phyloP scores from a whole-genome alignment of 192 early-diverging fungal genomes.

The Rhizoclosmatium globosum region DNA sequence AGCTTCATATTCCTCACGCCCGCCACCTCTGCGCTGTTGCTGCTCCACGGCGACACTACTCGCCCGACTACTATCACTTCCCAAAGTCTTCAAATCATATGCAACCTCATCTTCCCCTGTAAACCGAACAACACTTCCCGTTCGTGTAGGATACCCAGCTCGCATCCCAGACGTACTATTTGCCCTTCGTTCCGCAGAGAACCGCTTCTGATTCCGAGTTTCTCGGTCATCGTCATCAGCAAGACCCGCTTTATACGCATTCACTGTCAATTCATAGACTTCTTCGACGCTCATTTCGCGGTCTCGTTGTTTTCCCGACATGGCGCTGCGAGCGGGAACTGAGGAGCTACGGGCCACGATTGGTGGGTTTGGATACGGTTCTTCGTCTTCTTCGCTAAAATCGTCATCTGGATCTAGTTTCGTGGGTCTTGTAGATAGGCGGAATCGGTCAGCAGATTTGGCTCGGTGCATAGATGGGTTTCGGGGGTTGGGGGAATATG shows the following conservation, averaged over 20 bases:
- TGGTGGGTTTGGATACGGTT: background rate
- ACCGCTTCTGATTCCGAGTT: background rate
- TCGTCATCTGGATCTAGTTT: constrained; percentile 12
- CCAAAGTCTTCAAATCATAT: constrained; percentile 5
- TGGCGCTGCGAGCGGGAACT: background rate
- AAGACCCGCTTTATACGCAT: constrained; percentile 31
- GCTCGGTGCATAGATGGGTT: background rate
- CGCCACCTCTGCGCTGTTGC: constrained; percentile 3
- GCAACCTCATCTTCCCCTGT: constrained; percentile 34
- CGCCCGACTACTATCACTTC: constrained; percentile 8
- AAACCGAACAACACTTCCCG: constrained; percentile 20
- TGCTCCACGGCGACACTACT: constrained; percentile 1
- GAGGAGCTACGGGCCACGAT: too few relatives aligned
- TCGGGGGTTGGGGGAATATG: background rate
- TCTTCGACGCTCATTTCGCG: constrained; percentile 14
- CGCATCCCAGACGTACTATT: background rate
- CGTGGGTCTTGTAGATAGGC: constrained; percentile 25
- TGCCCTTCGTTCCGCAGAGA: background rate
- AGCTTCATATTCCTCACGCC: background rate
- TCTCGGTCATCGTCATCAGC: constrained; percentile 17
- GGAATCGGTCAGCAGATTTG: constrained; percentile 9
- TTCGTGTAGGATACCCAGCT: constrained; percentile 27
- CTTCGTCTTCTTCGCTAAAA: background rate
- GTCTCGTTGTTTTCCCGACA: background rate
- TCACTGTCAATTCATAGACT: constrained; percentile 34